Base-by-base conservation (phyloP, 306 rosid species). In the Corylus avellana region DNA sequence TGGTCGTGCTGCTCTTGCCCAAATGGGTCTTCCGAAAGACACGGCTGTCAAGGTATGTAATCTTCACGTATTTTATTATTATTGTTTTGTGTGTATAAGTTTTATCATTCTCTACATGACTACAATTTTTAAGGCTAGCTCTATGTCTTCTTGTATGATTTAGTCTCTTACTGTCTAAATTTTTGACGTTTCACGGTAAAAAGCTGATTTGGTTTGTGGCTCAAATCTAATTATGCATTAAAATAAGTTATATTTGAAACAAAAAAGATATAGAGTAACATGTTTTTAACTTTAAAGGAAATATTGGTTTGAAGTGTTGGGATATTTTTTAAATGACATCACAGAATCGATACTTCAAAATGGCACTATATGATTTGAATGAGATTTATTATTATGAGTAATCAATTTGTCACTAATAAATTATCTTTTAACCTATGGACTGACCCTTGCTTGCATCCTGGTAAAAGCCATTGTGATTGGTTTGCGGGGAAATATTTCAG, bases 31-130 rank as follows among this genome's bases (percentile, higher is more conserved):
- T 79, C 93, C 92, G 17, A 85, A 88, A 76, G 87, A 88, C 70
- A 82, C 94, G 4, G 80, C 81, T 62, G 75, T 89, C 64, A 91
- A 91, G 98, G 98, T 94, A 89, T 83, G 82, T 12, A 37, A 44
- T 78, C 73, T 68, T 58, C 55, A n/a, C 2, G 8, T 48, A 13
- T 20, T 25, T 37, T 49, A 9, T 67, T 42, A 18, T 55, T 29
- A 5, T 8, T 77, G 4, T 71, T 51, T 50, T 46, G 56, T 62
- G 39, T 79, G 61, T 66, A 39, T 7, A 5, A 2, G n/a, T 13
- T 12, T 72, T 29, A 2, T 17, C n/a, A 71, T 49, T 17, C 17
- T 42, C 72, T 32, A 39, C 29, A 39, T 42, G 51, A 12, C 29
- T 67, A 10, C 8, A 9, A 42, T 37, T 14, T 18, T 42, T 2